Evolutionary conservation across 805 yeast genomes (phyloP), one percentile per base, ranked within the genome.

Genomic region (Torulaspora gathmanii): DNA sequence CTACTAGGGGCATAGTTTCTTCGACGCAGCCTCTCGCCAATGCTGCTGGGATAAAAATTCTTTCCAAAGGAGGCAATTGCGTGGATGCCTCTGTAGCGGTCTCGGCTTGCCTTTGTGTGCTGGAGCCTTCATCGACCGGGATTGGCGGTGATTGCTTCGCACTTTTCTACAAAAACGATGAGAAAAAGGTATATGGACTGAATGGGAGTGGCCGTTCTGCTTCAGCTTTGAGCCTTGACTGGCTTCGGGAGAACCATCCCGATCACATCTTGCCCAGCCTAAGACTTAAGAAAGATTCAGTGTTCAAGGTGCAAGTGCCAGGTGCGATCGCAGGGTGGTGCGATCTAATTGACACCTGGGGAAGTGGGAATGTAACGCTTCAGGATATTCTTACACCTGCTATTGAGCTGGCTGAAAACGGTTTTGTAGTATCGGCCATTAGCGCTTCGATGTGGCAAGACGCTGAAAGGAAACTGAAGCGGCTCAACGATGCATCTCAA

Each of bases 291-390:
- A 33, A 28, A 29, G 39, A 42, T 35, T 42, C 45, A 4, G 33
- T 42, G 28, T 36, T 35, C 29, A 35, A 35, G 22, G 40, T 42
- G 6, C 39, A 35, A 36, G 89, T 85, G 4, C 93, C 93, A 0
- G 95, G 95, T 4, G 82, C 87, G 1, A 73, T 84, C 38, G 86
- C 87, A 5, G 91, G 87, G 0, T 86, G 93, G 93, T 60, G 72
- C 36, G 93, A 85, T 61, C 76, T 86, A 2, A 66, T 75, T 30
- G 80, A 77, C 33, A 68, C 64, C 47, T 85, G 89, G 86, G 93
- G 95, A 1, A 78, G 85, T 22, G 84, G 85, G 1, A 77, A 77
- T 6, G 78, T 85, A 10, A 55, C 79, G 0, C 63, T 84, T 54
- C 75, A 62, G 1, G 80, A 84, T 46, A 71, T 82, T 25, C 63